Evolutionary conservation across 2,329 filamentous ascomycete species (phyloP).

Genomic region (Trichophyton rubrum): DNA sequence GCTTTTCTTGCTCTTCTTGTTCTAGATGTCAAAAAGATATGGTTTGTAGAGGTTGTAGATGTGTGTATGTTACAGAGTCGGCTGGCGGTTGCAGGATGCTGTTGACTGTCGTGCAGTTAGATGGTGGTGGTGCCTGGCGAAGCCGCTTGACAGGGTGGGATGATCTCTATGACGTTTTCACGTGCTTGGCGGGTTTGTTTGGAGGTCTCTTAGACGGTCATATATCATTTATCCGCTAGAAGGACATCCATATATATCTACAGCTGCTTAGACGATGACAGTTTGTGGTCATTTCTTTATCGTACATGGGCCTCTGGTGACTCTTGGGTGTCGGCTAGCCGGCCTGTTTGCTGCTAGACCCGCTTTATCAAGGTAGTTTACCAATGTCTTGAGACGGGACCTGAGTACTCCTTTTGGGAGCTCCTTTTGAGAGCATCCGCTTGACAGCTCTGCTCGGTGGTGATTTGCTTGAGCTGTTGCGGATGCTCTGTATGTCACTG

Average conservation of each 20-base stretch:
- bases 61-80: not conserved
- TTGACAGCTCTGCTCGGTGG: no score
- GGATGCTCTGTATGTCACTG: not conserved
- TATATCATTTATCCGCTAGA: not conserved
- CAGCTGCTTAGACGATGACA: no score
- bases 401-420: not conserved
- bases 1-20: not conserved
- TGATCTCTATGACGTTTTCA: slow-evolving; percentile 3
- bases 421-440: not conserved
- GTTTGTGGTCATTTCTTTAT: not conserved
- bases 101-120: not conserved
- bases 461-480: not conserved
- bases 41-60: not conserved
- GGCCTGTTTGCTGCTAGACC: not conserved
- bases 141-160: not conserved
- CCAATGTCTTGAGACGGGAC: not conserved
- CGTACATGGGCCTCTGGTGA: not conserved
- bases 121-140: not conserved
- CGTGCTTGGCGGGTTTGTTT: not conserved
- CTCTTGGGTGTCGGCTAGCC: not conserved
- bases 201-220: not conserved
- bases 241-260: no score
- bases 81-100: not conserved
- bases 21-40: no score
- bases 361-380: not conserved